Conservation (phyloP, 2,329 filamentous ascomycete species). For the Aspergillus thermomutatus region DNA sequence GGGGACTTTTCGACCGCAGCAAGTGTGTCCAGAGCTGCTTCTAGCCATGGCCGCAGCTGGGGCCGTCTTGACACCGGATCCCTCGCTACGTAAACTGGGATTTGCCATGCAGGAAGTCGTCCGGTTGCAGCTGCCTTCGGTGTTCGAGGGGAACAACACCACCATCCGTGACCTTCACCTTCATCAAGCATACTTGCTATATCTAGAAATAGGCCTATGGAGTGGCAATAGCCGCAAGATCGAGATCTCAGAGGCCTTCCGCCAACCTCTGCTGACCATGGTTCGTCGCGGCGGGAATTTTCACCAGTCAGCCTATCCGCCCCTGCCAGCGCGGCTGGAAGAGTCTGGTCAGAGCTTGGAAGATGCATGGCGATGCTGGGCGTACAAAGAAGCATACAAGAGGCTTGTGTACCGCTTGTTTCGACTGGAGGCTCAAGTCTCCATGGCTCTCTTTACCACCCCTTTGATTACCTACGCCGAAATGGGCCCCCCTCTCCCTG, state of each 20-base stretch:
- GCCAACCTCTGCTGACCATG: constrained; percentile 37
- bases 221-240: constrained; percentile 39
- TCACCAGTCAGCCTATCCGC: constrained; percentile 12
- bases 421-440: neutral
- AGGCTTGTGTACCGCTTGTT: neutral
- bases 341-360: no score
- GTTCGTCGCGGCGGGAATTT: constrained; percentile 34
- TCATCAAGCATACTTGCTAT: constrained; percentile 34
- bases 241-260: constrained; percentile 40
- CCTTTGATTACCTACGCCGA: neutral
- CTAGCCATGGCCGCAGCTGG: constrained; percentile 34
- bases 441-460: neutral
- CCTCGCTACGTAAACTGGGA: constrained; percentile 33
- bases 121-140: constrained; percentile 15
- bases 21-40: constrained; percentile 30
- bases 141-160: constrained; percentile 36
- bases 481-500: neutral
- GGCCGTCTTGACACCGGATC: constrained; percentile 32
- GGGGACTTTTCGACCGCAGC: constrained; percentile 29
- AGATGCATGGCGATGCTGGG: no score
- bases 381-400: constrained; percentile 7
- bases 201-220: constrained; percentile 36
- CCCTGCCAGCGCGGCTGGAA: no score
- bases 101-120: constrained; percentile 39
- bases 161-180: constrained; percentile 29